phyloP scores from a whole-genome alignment of 2,329 filamentous ascomycete species.

The Rosellinia necatrix region DNA sequence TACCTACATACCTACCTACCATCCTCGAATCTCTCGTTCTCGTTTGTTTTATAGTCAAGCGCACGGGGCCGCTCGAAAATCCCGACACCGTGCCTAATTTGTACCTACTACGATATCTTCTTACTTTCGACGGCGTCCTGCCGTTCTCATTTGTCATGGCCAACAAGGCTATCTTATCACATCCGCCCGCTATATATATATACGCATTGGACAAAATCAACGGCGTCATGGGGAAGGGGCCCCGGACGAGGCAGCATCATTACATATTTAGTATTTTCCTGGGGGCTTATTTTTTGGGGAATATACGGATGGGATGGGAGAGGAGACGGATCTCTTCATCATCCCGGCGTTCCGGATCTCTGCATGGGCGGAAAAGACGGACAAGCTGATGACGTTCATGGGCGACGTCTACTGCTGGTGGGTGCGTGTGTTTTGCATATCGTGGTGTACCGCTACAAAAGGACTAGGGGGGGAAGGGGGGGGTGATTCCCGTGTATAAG shows the following conservation, averaged over 20 bases:
- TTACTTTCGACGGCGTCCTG: conserved; percentile 25
- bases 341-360: conserved; percentile 36
- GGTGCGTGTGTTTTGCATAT: conserved; percentile 23
- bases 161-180: not conserved
- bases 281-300: conserved; percentile 20
- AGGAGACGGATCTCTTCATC: conserved; percentile 30
- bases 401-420: conserved; percentile 18
- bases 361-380: conserved; percentile 35
- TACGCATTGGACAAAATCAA: conserved; percentile 28
- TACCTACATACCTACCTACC: not conserved
- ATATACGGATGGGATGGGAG: conserved; percentile 23
- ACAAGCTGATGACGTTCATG: conserved; percentile 20
- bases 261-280: conserved; percentile 26
- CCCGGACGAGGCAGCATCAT: conserved; percentile 33
- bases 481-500: not conserved
- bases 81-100: not conserved
- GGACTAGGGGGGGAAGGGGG: not conserved
- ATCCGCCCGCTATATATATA: conserved; percentile 29
- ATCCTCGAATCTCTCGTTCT: conserved; percentile 1
- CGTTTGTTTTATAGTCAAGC: conserved; percentile 18
- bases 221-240: conserved; percentile 31
- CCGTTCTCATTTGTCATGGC: conserved; percentile 35
- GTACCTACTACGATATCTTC: conserved; percentile 20
- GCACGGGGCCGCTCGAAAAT: not conserved
- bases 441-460: conserved; percentile 25